Conservation (phyloP, 2,329 filamentous ascomycete genomes). For the Xylaria sp. region DNA sequence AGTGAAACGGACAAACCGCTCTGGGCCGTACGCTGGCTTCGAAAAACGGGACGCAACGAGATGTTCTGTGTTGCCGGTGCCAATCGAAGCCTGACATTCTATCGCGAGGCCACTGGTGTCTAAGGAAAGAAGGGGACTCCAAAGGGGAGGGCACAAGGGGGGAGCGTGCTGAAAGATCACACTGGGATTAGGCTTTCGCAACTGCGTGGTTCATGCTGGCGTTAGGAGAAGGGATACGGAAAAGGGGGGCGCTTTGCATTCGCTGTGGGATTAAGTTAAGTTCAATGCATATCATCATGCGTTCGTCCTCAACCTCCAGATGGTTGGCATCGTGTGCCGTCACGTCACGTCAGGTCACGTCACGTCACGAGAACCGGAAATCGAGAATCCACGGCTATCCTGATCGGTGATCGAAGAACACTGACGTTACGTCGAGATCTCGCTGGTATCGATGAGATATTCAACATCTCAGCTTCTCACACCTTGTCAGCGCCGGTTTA, state of each 20-base stretch:
- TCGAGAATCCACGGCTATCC: not conserved
- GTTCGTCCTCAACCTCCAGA: not conserved
- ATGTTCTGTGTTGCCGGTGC: constrained; percentile 76
- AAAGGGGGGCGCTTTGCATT: constrained; percentile 18
- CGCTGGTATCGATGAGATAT: not conserved
- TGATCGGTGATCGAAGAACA: not conserved
- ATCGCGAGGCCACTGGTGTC: constrained; percentile 73
- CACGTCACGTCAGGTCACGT: no score
- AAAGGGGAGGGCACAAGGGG: not conserved
- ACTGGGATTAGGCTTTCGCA: constrained; percentile 9
- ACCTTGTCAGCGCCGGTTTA: not conserved
- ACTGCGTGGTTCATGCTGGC: constrained; percentile 19
- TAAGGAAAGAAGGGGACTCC: constrained; percentile 4
- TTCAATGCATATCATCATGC: constrained; percentile 5
- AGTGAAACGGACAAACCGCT: constrained; percentile 81
- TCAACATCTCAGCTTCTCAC: not conserved
- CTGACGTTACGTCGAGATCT: not conserved
- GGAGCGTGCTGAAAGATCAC: constrained; percentile 1
- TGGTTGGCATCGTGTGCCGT: constrained; percentile 5
- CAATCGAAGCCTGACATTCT: constrained; percentile 71
- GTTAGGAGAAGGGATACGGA: constrained; percentile 23
- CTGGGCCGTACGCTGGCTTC: constrained; percentile 81
- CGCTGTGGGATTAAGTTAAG: constrained; percentile 6
- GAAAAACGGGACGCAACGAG: constrained; percentile 62
- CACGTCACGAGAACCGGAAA: not conserved